Evolutionary conservation across 1,139 yeast genomes (phyloP), one percentile per base, ranked within the genome.

Genomic region (Sugiyamaella neomexicana): DNA sequence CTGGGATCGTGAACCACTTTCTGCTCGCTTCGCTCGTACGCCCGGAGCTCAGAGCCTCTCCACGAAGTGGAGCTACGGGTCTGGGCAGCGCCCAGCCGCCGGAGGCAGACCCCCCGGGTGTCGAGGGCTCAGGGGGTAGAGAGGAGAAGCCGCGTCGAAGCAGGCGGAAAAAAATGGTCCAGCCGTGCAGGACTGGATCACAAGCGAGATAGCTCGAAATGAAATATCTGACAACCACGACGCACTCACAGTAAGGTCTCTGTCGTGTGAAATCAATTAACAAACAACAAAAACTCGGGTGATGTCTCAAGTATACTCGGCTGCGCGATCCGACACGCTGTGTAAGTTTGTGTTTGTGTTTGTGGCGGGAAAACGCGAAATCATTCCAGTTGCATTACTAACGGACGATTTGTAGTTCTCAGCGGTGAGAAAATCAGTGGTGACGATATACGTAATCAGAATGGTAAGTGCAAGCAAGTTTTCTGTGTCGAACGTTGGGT

Each of bases 341-440:
- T 89, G 79, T 75, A 73, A 56, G 79, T 71, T 23, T 32, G 38
- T 20, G n/a, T n/a, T n/a, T n/a, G 25, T 20, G 25, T 5, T 20
- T 3, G 25, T 20, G 25, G 5, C 25, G 25, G 25, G 25, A 20
- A n/a, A n/a, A 20, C 25, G 25, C 5, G 25, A 20, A 20, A 20
- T 20, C 25, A 20, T 20, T 20, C 3, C 34, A n/a, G n/a, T n/a
- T n/a, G n/a, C 34, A 9, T 7, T 29, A 29, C 34, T 29, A 56
- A 48, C 55, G 54, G 47, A 52, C 53, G 16, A 10, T 8, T 43
- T 23, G 12, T n/a, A 75, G 80, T 93, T 73, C 82, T 95, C 63
- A 96, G 96, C 65, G 99, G 98, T 64, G 97, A 93, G 71, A 93
- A 95, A 73, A 77, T 90, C 63, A 85, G 95, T 71, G 99, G 99